These are phyloP conservation scores for Licmophora abbreviata DNA, from an alignment of 108 stramenopile species.

Conservation along the genomic window DNA sequence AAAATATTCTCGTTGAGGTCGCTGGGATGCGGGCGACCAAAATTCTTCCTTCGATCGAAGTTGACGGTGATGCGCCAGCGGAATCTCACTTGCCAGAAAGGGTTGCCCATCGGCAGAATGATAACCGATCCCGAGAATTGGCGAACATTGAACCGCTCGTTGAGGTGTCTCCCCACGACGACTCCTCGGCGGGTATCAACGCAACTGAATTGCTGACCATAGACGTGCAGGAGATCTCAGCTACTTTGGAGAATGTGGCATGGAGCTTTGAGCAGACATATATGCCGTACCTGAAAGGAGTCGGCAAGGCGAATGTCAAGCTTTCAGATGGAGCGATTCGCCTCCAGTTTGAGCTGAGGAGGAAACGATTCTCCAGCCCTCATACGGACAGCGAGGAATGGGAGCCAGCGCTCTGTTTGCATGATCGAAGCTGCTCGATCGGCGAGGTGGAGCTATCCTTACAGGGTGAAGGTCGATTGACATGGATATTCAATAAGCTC, in stretches of 20 bases:
- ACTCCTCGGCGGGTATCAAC: constrained; percentile 20
- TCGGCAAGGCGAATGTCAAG: constrained; percentile 64
- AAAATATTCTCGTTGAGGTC: constrained; percentile 78
- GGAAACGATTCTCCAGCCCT: constrained; percentile 26
- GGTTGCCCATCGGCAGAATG: background rate
- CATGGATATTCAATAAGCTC: constrained; percentile 82
- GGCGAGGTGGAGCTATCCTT: constrained; percentile 61
- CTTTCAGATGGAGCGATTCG: constrained; percentile 70
- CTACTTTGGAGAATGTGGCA: constrained; percentile 64
- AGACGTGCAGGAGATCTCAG: constrained; percentile 77
- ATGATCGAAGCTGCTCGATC: constrained; percentile 70
- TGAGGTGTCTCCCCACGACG: background rate
- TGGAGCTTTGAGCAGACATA: constrained; percentile 91
- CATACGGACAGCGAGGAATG: constrained; percentile 17
- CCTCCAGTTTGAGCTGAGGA: constrained; percentile 78
- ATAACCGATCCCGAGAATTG: background rate
- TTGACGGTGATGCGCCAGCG: background rate
- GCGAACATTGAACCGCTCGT: background rate
- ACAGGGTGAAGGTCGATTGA: constrained; percentile 69
- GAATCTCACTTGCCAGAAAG: too few relatives aligned
- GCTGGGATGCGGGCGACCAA: constrained; percentile 79
- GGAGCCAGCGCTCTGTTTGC: constrained; percentile 84
- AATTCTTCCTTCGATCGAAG: background rate
- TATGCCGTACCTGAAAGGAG: constrained; percentile 84
- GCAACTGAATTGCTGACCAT: constrained; percentile 79